These are phyloP conservation scores for Saccharomycopsis fodiens DNA, from an alignment of 805 yeast species.

Conservation along the genomic window DNA sequence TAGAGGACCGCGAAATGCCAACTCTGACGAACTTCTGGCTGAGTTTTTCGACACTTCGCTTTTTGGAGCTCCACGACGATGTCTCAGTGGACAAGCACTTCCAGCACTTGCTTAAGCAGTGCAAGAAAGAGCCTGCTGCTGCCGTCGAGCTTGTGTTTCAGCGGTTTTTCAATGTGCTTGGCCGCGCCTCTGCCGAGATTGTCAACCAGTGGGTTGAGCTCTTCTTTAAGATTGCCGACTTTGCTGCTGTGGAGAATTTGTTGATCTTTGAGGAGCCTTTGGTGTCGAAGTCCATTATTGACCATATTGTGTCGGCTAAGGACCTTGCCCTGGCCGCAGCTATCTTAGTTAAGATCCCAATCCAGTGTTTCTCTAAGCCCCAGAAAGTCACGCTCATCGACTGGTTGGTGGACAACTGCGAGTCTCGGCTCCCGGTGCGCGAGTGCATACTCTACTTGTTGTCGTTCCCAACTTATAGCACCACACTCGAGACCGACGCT, in stretches of 20 bases:
- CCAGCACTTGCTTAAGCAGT: not conserved
- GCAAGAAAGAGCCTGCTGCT: not conserved
- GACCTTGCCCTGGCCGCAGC: not conserved
- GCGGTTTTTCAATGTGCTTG: not conserved
- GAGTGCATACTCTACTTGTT: constrained; percentile 1
- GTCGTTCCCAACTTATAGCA: constrained; percentile 5
- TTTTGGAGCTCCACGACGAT: not conserved
- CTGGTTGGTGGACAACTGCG: not conserved
- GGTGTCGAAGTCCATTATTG: not conserved
- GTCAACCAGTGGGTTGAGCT: not conserved
- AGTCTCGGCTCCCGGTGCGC: not conserved
- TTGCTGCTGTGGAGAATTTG: not conserved
- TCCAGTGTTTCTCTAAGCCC: constrained; percentile 8
- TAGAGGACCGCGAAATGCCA: not conserved
- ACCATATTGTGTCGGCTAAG: not conserved
- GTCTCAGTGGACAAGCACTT: not conserved
- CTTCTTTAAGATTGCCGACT: not conserved
- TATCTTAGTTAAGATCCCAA: constrained; percentile 4
- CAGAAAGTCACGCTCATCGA: constrained; percentile 5
- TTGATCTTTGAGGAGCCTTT: constrained; percentile 8
- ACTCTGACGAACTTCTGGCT: not conserved
- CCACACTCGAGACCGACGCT: constrained; percentile 8
- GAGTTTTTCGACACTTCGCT: not conserved
- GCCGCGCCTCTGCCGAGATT: not conserved
- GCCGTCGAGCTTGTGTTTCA: not conserved